Percentiles rank a stretch among this genome's conserved stretches.
These are phyloP conservation scores for Ganoderma leucocontextum DNA, from an alignment of 1,284 basidiomycete genomes.

Conservation along the genomic window DNA sequence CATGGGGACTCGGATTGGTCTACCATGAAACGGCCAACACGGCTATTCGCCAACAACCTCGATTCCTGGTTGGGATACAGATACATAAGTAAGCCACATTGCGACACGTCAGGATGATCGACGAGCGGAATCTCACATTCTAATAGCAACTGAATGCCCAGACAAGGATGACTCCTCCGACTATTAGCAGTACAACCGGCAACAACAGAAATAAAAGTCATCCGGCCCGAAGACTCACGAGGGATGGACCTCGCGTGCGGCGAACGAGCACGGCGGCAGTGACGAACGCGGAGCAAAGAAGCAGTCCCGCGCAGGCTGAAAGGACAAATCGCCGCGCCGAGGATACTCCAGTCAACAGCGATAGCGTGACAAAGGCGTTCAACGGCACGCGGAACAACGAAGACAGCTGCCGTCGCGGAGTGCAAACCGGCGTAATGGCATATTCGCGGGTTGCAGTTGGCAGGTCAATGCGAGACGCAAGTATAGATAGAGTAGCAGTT, in stretches of 20 bases:
- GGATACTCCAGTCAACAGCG: conserved; percentile 73
- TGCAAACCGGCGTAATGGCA: neutral
- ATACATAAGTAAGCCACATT: neutral
- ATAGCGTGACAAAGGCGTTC: conserved; percentile 77
- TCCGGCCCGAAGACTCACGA: conserved; percentile 18
- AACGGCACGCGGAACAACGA: conserved; percentile 79
- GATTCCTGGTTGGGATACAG: neutral
- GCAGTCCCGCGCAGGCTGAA: conserved; percentile 62
- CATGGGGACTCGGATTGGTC: neutral
- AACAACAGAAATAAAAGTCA: conserved; percentile 1
- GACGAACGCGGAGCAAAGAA: conserved; percentile 68
- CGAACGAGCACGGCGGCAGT: conserved; percentile 45
- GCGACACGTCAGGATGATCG: conserved; percentile 1
- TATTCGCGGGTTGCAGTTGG: neutral
- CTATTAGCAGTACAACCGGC: neutral
- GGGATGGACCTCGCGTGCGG: conserved; percentile 18
- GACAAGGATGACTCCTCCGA: neutral
- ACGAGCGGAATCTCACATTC: neutral
- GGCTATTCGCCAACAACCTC: neutral
- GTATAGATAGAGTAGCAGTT: neutral
- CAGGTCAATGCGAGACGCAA: neutral
- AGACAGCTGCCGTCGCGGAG: conserved; percentile 55
- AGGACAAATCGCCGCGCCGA: conserved; percentile 70
- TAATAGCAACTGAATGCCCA: neutral
- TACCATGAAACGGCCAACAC: neutral